Base-by-base conservation (phyloP, 192 early-diverging fungal genomes). In the Radiomyces spectabilis region DNA sequence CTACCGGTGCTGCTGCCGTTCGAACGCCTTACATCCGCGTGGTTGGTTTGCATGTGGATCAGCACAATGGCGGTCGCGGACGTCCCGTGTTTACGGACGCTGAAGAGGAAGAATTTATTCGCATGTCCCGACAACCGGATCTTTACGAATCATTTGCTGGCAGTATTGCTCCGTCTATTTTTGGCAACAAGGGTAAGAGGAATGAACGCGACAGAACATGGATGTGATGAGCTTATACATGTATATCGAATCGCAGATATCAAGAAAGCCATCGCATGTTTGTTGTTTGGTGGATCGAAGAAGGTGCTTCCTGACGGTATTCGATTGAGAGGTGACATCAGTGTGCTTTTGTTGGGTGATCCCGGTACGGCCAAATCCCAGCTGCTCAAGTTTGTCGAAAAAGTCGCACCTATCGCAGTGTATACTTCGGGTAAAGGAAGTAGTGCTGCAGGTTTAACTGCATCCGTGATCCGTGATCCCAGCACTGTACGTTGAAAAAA, bases 391-490 rank as follows among this genome's bases (percentile, higher is more conserved):
- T 99, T 99, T 84, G 92, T 94, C 10, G 92, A 97, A 61, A 89
- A 93, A 77, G 92, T 94, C 22, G 91, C 97, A 12, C 97, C 97
- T 0, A 95, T 97, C 52, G 92, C 94, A 10, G 93, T 99, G 37
- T 99, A 99, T 73, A 99, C 97, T 19, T 97, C 95, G 24, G 97
- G 97, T 39, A 99, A 99, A 69, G 97, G 97, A 45, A 92, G 88
- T 70, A 91, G 87, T 72, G 97, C 97, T 30, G 97, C 97, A 12
- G 97, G 97, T 84, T 73, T 99, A 71, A 99, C 97, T 26, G 97
- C 97, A 4, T 94, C 94, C 21, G 97, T 99, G 5, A 88, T 94
- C 51, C 81, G 93, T 25, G 95, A 99, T 65, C 85, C 91, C 9
- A 72, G 82, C 42, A 84, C 91, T 46, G 85, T 86, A 74, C 71